Evolutionary conservation across 192 early-diverging fungal species (phyloP).

Genomic region (Entomortierella lignicola): DNA sequence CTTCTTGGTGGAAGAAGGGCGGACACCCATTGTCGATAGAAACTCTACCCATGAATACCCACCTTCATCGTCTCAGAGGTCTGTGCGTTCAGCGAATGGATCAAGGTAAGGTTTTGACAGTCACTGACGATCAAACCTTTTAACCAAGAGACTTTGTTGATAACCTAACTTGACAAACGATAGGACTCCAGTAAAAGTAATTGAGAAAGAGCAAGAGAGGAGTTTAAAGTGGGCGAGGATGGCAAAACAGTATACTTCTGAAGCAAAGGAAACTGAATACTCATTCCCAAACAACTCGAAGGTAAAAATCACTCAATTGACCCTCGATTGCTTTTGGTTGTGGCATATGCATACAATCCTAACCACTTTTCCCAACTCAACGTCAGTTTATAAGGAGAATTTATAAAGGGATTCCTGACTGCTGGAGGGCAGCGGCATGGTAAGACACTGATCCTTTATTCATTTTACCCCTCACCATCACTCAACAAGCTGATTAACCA

Average conservation of each 20-base stretch:
- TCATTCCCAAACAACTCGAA: slow-evolving; percentile 27
- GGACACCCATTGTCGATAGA: slow-evolving; percentile 43
- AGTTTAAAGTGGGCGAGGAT: slow-evolving; percentile 23
- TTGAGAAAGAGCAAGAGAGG: slow-evolving; percentile 38
- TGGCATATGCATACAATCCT: neutral
- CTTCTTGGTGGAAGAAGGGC: slow-evolving; percentile 48
- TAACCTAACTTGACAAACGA: neutral
- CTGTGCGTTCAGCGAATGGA: slow-evolving; percentile 7
- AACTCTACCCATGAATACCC: slow-evolving; percentile 7
- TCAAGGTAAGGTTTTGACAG: slow-evolving; percentile 36
- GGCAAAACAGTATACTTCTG: slow-evolving; percentile 28
- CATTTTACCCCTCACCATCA: neutral
- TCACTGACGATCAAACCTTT: slow-evolving; percentile 21
- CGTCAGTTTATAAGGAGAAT: slow-evolving; percentile 62
- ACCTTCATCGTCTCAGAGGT: slow-evolving; percentile 19
- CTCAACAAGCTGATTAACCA: neutral
- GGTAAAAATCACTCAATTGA: slow-evolving; percentile 9
- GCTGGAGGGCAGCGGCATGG: slow-evolving; percentile 68
- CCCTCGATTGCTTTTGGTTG: too few species aligned
- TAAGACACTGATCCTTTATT: slow-evolving; percentile 20
- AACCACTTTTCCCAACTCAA: neutral
- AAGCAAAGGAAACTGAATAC: slow-evolving; percentile 36
- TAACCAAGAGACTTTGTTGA: too few species aligned
- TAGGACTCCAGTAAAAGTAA: slow-evolving; percentile 17
- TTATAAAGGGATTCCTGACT: slow-evolving; percentile 69